A percentile compares a stretch with the other conserved stretches of the same genome.
Evolutionary conservation across 352 stramenopile species (phyloP).

Genomic region (Halophytophthora batemanensis): DNA sequence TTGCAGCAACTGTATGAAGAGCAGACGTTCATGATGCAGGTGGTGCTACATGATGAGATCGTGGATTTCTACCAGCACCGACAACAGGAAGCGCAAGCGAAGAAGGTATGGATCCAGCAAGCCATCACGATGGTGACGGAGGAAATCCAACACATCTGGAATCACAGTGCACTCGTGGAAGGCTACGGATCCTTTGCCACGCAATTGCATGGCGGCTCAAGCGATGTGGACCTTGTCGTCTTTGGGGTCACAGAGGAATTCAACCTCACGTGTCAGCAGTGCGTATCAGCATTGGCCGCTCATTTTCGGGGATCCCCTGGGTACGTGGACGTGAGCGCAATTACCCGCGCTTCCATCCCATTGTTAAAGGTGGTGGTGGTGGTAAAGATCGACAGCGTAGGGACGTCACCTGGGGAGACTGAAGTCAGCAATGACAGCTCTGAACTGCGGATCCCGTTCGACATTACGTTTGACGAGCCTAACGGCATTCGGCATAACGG

Average conservation of each 20-base stretch:
- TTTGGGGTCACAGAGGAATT: constrained; percentile 56
- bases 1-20: constrained; percentile 80
- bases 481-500: constrained; percentile 57
- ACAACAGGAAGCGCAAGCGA: constrained; percentile 30
- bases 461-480: constrained; percentile 84
- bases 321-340: constrained; percentile 63
- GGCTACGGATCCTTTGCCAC: constrained; percentile 76
- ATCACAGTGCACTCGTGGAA: constrained; percentile 45
- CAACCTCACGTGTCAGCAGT: constrained; percentile 50
- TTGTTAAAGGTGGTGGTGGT: constrained; percentile 72
- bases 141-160: constrained; percentile 50
- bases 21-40: constrained; percentile 73
- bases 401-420: constrained; percentile 1
- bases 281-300: constrained; percentile 34
- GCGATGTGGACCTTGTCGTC: constrained; percentile 81
- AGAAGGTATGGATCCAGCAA: constrained; percentile 41
- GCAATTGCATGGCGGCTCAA: constrained; percentile 53
- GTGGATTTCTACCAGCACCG: constrained; percentile 53
- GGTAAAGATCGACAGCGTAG: constrained; percentile 17
- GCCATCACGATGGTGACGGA: constrained; percentile 46
- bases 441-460: constrained; percentile 56
- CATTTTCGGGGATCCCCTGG: constrained; percentile 20
- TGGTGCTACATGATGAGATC: constrained; percentile 79
- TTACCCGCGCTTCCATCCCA: constrained; percentile 71
- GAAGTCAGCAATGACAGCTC: background rate